Evolutionary conservation across 179 eudicot genomes (phyloP), one percentile per base, ranked within the genome.

Genomic region (Silene noctiflora): DNA sequence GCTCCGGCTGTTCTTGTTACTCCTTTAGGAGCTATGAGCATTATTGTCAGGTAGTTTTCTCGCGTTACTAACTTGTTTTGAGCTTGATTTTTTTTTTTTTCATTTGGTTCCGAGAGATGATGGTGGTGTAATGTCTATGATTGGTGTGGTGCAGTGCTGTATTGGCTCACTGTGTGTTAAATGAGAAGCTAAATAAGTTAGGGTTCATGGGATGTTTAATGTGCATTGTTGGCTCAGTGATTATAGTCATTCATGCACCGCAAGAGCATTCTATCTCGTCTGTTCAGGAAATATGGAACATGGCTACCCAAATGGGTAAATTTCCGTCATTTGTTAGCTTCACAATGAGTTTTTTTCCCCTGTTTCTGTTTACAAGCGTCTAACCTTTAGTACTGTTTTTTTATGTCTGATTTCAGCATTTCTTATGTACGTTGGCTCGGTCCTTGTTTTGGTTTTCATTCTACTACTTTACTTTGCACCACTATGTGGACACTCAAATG

Each of bases 1-100:
- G 92, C 95, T n/a, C 95, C 95, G 31, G 89, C 92, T 22, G 86
- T 89, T 71, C 89, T 90, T 66, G 95, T 90, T 71, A 87, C 94
- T 0, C 91, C 94, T 76, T 83, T 90, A 72, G 94, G 94, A 10
- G 90, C 94, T 75, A 80, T 90, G 35, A 90, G 94, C 79, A 90
- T 90, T 67, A 90, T 90, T 51, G 82, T 88, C 53, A 90, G 94
- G 94, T 85, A 77, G 9, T 68, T 70, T 14, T n/a, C 61, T 16
- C 60, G 12, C 17, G 65, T 31, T 6, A 55, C 11, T 3, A 12
- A 56, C 16, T 9, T 44, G n/a, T 44, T 21, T 69, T n/a, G 39
- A 22, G 20, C 71, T 42, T 17, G 35, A 64, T 31, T 27, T 33
- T 24, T 0, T 2, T 74, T n/a, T 22, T 9, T 67, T 60, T 27